A percentile compares a stretch with the other conserved stretches of the same genome.
Conservation (phyloP, 176 grass and related monocot species). For the Avena sativa region DNA sequence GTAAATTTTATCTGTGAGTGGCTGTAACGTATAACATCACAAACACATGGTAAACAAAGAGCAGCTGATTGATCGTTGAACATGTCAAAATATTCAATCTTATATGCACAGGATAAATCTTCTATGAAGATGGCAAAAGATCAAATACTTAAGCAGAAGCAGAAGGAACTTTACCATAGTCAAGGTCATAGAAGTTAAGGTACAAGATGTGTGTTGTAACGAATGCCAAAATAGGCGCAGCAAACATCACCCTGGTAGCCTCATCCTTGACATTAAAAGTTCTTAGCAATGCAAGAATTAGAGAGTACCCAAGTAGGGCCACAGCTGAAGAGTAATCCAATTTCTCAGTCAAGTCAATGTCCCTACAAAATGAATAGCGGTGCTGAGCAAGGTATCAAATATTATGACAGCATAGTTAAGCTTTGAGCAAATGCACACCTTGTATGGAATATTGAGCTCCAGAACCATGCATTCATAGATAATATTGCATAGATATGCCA, state of each 20-base stretch:
- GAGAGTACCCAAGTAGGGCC: slow-evolving; percentile 78
- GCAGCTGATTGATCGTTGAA: neutral
- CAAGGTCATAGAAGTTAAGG: slow-evolving; percentile 91
- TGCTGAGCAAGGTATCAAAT: slow-evolving; percentile 15
- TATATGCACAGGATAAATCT: neutral
- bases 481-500: slow-evolving; percentile 96
- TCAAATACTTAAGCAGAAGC: slow-evolving; percentile 31
- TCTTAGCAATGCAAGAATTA: slow-evolving; percentile 86
- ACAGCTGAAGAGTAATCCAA: slow-evolving; percentile 95
- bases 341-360: slow-evolving; percentile 94
- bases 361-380: slow-evolving; percentile 57
- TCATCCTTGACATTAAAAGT: slow-evolving; percentile 91
- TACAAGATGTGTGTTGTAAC: slow-evolving; percentile 96
- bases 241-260: slow-evolving; percentile 93
- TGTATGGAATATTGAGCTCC: slow-evolving; percentile 93
- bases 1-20: neutral
- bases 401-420: neutral
- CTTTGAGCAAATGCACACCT: slow-evolving; percentile 57
- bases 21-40: neutral
- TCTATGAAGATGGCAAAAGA: neutral
- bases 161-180: slow-evolving; percentile 71
- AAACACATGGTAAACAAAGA: slow-evolving; percentile 31
- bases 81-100: slow-evolving; percentile 7
- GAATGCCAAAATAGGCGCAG: slow-evolving; percentile 91
- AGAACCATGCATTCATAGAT: slow-evolving; percentile 96